Evolutionary conservation across 2,329 filamentous ascomycete species (phyloP).

Genomic region (Aspergillus piperis): DNA sequence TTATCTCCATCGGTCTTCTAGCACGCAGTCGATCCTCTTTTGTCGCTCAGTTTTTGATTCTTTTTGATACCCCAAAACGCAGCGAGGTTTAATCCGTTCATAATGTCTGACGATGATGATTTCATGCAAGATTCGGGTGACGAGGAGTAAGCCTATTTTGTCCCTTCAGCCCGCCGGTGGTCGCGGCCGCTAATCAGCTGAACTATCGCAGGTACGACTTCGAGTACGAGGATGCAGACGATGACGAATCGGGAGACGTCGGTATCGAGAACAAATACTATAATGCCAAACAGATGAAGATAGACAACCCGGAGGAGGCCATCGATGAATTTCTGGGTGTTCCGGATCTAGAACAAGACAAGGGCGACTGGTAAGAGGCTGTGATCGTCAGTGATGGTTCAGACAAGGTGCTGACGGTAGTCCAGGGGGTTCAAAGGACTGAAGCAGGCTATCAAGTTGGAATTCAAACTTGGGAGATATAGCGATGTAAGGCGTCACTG

Average conservation of each 20-base stretch:
- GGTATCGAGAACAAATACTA: constrained; percentile 99
- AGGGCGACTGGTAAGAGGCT: constrained; percentile 76
- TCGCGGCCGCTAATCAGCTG: constrained; percentile 26
- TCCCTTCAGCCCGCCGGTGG: background rate
- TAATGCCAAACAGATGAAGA: constrained; percentile 97
- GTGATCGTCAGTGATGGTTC: background rate
- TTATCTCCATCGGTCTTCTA: background rate
- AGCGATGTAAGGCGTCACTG: constrained; percentile 64
- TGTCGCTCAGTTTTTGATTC: background rate
- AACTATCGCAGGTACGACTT: constrained; percentile 73
- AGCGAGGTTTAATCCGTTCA: constrained; percentile 6
- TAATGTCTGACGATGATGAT: constrained; percentile 82
- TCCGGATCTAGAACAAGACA: constrained; percentile 79
- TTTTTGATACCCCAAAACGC: background rate
- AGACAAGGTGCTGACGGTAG: constrained; percentile 24
- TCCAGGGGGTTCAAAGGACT: constrained; percentile 85
- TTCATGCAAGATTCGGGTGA: constrained; percentile 92
- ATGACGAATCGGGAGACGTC: constrained; percentile 83
- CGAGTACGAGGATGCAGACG: constrained; percentile 93
- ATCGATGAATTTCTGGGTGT: constrained; percentile 91
- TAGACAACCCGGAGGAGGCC: constrained; percentile 80
- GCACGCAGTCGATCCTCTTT: background rate
- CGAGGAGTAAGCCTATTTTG: constrained; percentile 65
- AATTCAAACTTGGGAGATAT: constrained; percentile 89
- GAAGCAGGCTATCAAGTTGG: constrained; percentile 97